A percentile compares a stretch with the other conserved stretches of the same genome.
phyloP scores from a whole-genome alignment of 2,329 filamentous ascomycete species.

The Colletotrichum tabaci region DNA sequence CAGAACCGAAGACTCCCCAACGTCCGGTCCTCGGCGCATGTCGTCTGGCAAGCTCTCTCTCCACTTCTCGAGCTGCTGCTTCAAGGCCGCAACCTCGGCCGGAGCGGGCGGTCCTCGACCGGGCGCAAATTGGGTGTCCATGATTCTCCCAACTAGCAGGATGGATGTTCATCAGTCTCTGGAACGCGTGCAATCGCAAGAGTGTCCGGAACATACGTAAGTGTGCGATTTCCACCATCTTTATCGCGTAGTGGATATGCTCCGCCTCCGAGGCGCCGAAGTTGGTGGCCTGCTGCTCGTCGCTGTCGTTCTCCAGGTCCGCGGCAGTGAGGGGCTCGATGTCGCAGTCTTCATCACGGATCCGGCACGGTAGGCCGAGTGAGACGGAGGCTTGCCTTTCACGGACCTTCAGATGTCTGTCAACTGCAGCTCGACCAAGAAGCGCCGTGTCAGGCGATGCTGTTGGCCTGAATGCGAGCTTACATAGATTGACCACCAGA shows the following conservation, averaged over 20 bases:
- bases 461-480: background rate
- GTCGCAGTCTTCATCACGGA: slow-evolving; percentile 57
- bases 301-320: slow-evolving; percentile 52
- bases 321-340: slow-evolving; percentile 51
- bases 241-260: slow-evolving; percentile 54
- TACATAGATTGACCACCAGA: slow-evolving; percentile 69
- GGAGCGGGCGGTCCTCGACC: slow-evolving; percentile 49
- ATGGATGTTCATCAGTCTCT: background rate
- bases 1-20: slow-evolving; percentile 53
- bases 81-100: slow-evolving; percentile 49
- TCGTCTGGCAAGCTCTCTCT: slow-evolving; percentile 51
- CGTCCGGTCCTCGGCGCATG: slow-evolving; percentile 50
- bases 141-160: slow-evolving; percentile 51
- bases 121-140: slow-evolving; percentile 55
- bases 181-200: too few relatives aligned
- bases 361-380: slow-evolving; percentile 54
- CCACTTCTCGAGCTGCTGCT: slow-evolving; percentile 52
- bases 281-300: slow-evolving; percentile 42
- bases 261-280: slow-evolving; percentile 52
- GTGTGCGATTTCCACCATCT: slow-evolving; percentile 56
- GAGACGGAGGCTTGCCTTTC: slow-evolving; percentile 56
- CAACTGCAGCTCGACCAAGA: background rate
- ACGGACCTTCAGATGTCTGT: slow-evolving; percentile 48
- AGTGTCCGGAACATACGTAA: slow-evolving; percentile 47
- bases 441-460: background rate